Evolutionary conservation across 345 rosid species (phyloP).

Genomic region (Kandelia obovata): DNA sequence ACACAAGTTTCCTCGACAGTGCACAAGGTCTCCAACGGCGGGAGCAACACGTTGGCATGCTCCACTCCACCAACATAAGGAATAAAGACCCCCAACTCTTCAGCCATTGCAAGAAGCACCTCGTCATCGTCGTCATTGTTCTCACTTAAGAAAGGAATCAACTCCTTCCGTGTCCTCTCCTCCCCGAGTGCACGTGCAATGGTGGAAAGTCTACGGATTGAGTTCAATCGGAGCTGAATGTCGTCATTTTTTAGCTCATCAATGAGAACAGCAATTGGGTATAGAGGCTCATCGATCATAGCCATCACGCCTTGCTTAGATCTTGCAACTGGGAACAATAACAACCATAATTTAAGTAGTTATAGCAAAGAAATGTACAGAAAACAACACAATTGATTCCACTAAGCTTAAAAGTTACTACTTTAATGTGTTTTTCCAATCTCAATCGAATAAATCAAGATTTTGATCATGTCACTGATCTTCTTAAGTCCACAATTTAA

Average conservation of each 20-base stretch:
- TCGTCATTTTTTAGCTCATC: slow-evolving; percentile 97
- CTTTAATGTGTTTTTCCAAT: no score
- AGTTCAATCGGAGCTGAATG: slow-evolving; percentile 89
- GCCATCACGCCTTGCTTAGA: slow-evolving; percentile 45
- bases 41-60: slow-evolving; percentile 64
- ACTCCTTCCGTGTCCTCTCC: slow-evolving; percentile 84
- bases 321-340: slow-evolving; percentile 11
- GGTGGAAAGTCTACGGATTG: slow-evolving; percentile 83
- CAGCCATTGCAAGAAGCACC: slow-evolving; percentile 96
- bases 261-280: slow-evolving; percentile 84
- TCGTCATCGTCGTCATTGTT: slow-evolving; percentile 98
- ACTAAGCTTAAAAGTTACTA: no score
- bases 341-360: no score
- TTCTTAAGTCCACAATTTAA: no score
- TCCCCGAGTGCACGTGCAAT: slow-evolving; percentile 98
- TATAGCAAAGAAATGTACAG: no score
- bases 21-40: slow-evolving; percentile 83
- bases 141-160: slow-evolving; percentile 85
- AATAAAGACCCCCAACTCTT: slow-evolving; percentile 81
- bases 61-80: slow-evolving; percentile 92
- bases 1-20: slow-evolving; percentile 93
- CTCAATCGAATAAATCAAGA: no score
- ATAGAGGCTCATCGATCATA: slow-evolving; percentile 76
- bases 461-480: no score
- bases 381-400: no score